Evolutionary conservation across 75 land plant species (phyloP).

Genomic region (Picea sitchensis): DNA sequence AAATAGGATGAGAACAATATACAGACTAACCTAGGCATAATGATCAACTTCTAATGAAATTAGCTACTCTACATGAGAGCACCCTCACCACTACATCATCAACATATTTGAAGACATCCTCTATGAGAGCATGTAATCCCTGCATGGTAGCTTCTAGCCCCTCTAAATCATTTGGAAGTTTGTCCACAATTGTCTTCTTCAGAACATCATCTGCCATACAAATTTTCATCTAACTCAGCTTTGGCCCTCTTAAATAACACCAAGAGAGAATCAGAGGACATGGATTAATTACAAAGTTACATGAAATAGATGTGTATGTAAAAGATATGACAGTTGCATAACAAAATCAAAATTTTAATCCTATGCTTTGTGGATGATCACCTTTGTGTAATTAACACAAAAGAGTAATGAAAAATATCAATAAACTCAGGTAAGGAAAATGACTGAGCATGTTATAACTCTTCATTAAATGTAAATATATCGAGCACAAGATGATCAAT

Average conservation of each 20-base stretch:
- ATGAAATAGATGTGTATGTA: not conserved
- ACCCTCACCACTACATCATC: constrained; percentile 87
- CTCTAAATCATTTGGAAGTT: constrained; percentile 92
- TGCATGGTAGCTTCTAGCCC: constrained; percentile 89
- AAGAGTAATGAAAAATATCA: not conserved
- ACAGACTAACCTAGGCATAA: not conserved
- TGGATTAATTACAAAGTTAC: not conserved
- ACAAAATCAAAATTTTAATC: not conserved
- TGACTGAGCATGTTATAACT: too few relatives aligned
- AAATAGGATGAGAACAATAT: not conserved
- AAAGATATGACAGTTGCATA: not conserved
- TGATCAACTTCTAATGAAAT: not conserved
- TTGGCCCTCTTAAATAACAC: not conserved
- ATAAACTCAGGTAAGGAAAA: too few relatives aligned
- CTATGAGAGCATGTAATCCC: constrained; percentile 66
- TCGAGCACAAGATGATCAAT: too few relatives aligned
- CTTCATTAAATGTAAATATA: too few relatives aligned
- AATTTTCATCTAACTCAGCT: not conserved
- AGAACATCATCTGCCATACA: constrained; percentile 74
- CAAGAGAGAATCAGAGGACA: not conserved
- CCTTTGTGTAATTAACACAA: not conserved
- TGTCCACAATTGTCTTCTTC: constrained; percentile 84
- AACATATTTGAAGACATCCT: constrained; percentile 83
- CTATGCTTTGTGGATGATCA: not conserved
- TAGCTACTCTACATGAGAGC: not conserved